Evolutionary conservation across 2,329 filamentous ascomycete species (phyloP).

Genomic region (Colletotrichum gloeosporioides): DNA sequence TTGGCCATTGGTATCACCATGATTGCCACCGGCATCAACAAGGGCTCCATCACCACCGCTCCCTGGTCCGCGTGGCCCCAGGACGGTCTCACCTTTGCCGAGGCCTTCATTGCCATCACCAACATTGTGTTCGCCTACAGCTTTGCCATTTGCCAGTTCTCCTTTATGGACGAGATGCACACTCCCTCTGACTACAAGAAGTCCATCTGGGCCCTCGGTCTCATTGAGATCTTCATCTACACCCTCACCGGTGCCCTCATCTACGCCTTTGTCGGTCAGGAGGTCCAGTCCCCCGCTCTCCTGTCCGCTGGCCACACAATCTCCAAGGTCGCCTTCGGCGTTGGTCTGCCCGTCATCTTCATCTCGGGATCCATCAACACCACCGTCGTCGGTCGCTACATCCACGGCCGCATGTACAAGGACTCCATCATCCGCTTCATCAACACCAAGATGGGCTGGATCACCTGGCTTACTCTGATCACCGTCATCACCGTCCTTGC

Average conservation of each 20-base stretch:
- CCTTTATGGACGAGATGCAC: constrained; percentile 60
- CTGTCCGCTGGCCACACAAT: constrained; percentile 65
- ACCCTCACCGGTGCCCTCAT: constrained; percentile 70
- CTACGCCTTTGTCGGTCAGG: constrained; percentile 70
- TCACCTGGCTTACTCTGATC: constrained; percentile 65
- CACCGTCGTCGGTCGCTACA: constrained; percentile 49
- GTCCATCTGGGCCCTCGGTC: constrained; percentile 67
- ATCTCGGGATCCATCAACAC: constrained; percentile 76
- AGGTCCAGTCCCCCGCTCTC: constrained; percentile 71
- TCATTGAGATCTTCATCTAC: constrained; percentile 69
- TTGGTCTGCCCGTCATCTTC: constrained; percentile 76
- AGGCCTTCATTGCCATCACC: constrained; percentile 64
- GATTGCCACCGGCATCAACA: constrained; percentile 63
- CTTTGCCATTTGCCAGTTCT: constrained; percentile 57
- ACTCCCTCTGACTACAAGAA: constrained; percentile 51
- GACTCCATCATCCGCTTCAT: constrained; percentile 49
- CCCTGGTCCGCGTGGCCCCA: constrained; percentile 53
- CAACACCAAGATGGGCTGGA: constrained; percentile 54
- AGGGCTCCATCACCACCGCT: constrained; percentile 28
- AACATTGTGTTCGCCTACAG: constrained; percentile 78
- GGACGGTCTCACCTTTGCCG: constrained; percentile 50
- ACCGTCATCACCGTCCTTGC: constrained; percentile 64
- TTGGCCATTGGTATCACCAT: constrained; percentile 70
- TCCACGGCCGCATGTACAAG: constrained; percentile 50
- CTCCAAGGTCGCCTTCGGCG: constrained; percentile 71